Conservation (phyloP, 2,329 filamentous ascomycete genomes). For the Cercospora sesami region DNA sequence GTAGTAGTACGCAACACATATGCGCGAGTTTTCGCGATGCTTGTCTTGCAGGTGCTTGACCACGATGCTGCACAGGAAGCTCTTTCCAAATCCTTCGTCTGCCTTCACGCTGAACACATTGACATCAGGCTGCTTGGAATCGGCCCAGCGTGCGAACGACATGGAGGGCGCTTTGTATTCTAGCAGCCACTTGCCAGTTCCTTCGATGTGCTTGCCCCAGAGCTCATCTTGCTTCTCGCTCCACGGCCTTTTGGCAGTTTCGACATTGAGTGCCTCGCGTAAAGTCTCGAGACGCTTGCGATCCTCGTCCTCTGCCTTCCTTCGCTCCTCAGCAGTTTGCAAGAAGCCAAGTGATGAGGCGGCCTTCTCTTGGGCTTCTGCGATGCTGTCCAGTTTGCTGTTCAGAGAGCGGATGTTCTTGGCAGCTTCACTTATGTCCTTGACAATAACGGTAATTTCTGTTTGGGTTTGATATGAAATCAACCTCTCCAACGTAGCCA, state of each 20-base stretch:
- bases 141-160: constrained; percentile 1
- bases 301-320: constrained; percentile 9
- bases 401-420: constrained; percentile 1
- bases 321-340: constrained; percentile 1
- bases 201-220: constrained; percentile 5
- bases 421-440: constrained; percentile 9
- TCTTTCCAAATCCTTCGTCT: neutral
- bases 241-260: constrained; percentile 4
- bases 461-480: constrained; percentile 6
- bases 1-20: neutral
- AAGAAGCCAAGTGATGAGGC: neutral
- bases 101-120: constrained; percentile 4
- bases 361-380: constrained; percentile 6
- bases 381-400: constrained; percentile 6
- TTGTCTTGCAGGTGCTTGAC: neutral
- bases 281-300: constrained; percentile 3
- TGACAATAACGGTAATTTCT: constrained; percentile 6
- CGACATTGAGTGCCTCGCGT: neutral
- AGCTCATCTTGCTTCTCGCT: constrained; percentile 9
- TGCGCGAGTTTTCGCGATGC: neutral
- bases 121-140: neutral
- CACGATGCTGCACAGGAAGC: neutral
- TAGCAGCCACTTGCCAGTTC: constrained; percentile 6
- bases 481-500: constrained; percentile 11
- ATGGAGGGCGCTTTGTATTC: neutral